These are phyloP conservation scores for Fusarium sp. DNA, from an alignment of 2,329 filamentous ascomycete genomes.

Conservation along the genomic window DNA sequence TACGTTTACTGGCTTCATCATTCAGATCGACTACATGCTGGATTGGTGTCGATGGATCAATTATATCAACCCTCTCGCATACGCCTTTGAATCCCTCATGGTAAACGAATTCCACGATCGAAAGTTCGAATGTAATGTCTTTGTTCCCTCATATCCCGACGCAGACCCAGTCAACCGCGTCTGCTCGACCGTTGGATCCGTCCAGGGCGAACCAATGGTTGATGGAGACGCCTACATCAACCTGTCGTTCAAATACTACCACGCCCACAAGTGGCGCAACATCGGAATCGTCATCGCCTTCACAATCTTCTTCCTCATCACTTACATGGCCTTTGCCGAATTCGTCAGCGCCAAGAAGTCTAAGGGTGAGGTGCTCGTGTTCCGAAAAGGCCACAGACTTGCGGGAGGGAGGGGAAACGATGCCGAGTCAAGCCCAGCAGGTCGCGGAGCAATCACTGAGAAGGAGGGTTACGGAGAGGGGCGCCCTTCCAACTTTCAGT, in stretches of 20 bases:
- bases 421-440: slow-evolving; percentile 23
- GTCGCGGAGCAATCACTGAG: slow-evolving; percentile 6
- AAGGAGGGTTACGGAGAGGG: slow-evolving; percentile 24
- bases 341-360: slow-evolving; percentile 61
- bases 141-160: slow-evolving; percentile 44
- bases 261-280: slow-evolving; percentile 65
- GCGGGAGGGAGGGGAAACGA: slow-evolving; percentile 2
- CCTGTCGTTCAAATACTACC: slow-evolving; percentile 56
- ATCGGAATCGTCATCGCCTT: slow-evolving; percentile 67
- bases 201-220: slow-evolving; percentile 57
- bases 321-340: slow-evolving; percentile 64
- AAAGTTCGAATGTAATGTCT: slow-evolving; percentile 44
- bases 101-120: slow-evolving; percentile 70
- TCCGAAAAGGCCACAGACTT: slow-evolving; percentile 57
- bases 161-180: slow-evolving; percentile 48
- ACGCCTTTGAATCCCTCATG: slow-evolving; percentile 74
- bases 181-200: slow-evolving; percentile 60
- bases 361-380: slow-evolving; percentile 71
- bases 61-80: slow-evolving; percentile 72
- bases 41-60: slow-evolving; percentile 76
- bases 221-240: slow-evolving; percentile 60
- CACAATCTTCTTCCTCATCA: slow-evolving; percentile 57
- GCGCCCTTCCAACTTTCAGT: slow-evolving; percentile 49
- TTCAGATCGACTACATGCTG: slow-evolving; percentile 60
- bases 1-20: slow-evolving; percentile 61